phyloP scores from a whole-genome alignment of 495 filamentous ascomycete genomes.

The Penicillium arizonense region DNA sequence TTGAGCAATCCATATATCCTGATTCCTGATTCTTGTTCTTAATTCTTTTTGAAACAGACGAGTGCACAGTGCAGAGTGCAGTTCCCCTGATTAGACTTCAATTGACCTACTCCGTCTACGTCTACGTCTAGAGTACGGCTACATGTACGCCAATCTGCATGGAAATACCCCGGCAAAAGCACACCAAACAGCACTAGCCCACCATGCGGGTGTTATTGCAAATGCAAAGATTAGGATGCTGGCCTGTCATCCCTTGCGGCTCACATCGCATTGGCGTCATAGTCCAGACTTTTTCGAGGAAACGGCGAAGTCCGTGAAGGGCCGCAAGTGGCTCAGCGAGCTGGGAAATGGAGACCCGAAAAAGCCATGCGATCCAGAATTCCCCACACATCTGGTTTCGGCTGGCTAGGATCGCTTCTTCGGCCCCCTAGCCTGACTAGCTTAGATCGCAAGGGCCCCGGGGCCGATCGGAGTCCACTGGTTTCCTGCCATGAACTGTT shows the following conservation, averaged over 20 bases:
- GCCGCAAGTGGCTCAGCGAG: slow-evolving; percentile 6
- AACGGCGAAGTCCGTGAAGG: slow-evolving; percentile 21
- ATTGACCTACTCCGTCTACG: too few relatives aligned
- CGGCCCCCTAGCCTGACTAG: slow-evolving; percentile 17
- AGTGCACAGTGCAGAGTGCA: too few relatives aligned
- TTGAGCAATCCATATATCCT: not conserved
- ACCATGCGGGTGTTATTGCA: slow-evolving; percentile 16
- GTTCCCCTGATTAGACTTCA: too few relatives aligned
- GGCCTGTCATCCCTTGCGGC: slow-evolving; percentile 25
- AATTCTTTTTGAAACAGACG: too few relatives aligned
- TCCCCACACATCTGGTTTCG: slow-evolving; percentile 26
- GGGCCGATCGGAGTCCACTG: slow-evolving; percentile 29
- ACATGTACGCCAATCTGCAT: not conserved
- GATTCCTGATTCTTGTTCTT: not conserved
- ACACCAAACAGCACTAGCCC: slow-evolving; percentile 6
- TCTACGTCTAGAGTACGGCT: not conserved
- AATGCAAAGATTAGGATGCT: slow-evolving; percentile 9
- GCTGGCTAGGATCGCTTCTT: slow-evolving; percentile 26
- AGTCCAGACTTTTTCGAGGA: slow-evolving; percentile 7
- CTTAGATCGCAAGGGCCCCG: slow-evolving; percentile 25
- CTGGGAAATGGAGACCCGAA: slow-evolving; percentile 1
- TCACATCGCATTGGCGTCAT: slow-evolving; percentile 25
- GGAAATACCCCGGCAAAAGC: not conserved
- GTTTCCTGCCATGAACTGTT: slow-evolving; percentile 19
- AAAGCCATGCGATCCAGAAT: slow-evolving; percentile 21